Percentiles rank a stretch among this genome's conserved stretches.
phyloP scores from a whole-genome alignment of 202 grass and related monocot species.

The Digitaria exilis region DNA sequence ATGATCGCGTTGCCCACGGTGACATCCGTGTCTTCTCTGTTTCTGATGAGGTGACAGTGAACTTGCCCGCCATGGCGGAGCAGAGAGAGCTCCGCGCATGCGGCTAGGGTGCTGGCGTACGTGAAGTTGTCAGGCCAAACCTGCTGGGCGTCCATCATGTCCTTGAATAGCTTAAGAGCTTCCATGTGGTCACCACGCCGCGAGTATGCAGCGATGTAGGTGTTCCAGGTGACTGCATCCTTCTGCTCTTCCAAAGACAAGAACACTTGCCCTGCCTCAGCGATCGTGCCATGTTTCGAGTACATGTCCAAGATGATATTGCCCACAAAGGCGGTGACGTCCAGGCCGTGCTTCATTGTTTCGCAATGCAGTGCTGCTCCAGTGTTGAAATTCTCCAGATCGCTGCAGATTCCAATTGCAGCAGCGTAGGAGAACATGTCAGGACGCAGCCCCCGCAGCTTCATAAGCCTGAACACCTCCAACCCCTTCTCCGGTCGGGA shows the following conservation, averaged over 20 bases:
- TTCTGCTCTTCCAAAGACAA: slow-evolving; percentile 12
- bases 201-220: slow-evolving; percentile 34
- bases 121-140: slow-evolving; percentile 33
- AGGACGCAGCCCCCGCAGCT: slow-evolving; percentile 20
- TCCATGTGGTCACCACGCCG: slow-evolving; percentile 6
- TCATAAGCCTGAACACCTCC: slow-evolving; percentile 46
- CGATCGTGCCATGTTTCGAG: slow-evolving; percentile 10
- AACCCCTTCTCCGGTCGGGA: slow-evolving; percentile 4
- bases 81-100: slow-evolving; percentile 46
- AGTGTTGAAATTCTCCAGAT: not conserved
- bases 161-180: slow-evolving; percentile 36
- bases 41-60: slow-evolving; percentile 45
- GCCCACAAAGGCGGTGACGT: slow-evolving; percentile 42
- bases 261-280: slow-evolving; percentile 26
- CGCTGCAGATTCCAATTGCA: slow-evolving; percentile 32
- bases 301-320: slow-evolving; percentile 59
- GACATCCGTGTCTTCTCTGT: slow-evolving; percentile 1
- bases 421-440: slow-evolving; percentile 49
- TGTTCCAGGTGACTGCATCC: slow-evolving; percentile 48
- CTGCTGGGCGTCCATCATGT: slow-evolving; percentile 12
- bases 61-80: slow-evolving; percentile 43
- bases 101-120: slow-evolving; percentile 25
- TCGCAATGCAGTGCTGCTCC: slow-evolving; percentile 32
- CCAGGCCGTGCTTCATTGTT: slow-evolving; percentile 32
- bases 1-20: slow-evolving; percentile 59